Base-by-base conservation (phyloP, 2,329 filamentous ascomycete species). In the Passalora sequoiae region DNA sequence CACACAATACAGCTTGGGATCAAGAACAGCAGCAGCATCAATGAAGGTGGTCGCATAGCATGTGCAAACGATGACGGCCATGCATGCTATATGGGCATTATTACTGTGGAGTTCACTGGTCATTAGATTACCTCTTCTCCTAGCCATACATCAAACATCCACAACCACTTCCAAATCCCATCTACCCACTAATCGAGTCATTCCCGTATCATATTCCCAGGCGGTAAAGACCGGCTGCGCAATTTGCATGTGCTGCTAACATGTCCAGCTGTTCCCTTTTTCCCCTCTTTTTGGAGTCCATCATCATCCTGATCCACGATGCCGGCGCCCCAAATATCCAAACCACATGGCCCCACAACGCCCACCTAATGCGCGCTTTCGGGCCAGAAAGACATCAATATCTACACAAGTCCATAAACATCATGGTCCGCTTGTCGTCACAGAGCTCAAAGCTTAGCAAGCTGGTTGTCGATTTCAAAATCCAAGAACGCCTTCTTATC, bases 401-500 rank as follows among this genome's bases (percentile, higher is more conserved):
- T 28, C 5, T 10, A 33, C 30, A 33, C n/a, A 19, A 17, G 21
- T 19, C 20, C 20, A 15, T 33, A 19, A 19, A 33, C 30, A 33
- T 33, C 15, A 33, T 17, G 30, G 16, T 33, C 20, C 30, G 7
- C n/a, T 19, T 19, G 21, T n/a, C n/a, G n/a, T n/a, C n/a, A n/a
- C n/a, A n/a, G n/a, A n/a, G n/a, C n/a, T 33, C 30, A 33, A 15
- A 33, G 15, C 28, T 33, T 29, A 12, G 89, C 89, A 62, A 98
- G 72, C 72, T 97, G 89, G 43, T 80, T 78, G 69, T 98, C 92
- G 67, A 98, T 97, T 70, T 89, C 86, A 56, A 83, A 77, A 69
- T 96, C 91, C 71, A 97, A 80, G 70, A 94, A 97, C 12, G 82
- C 81, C 63, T 85, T 81, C 65, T 88, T 83, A 67, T 96, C 89